These are phyloP conservation scores for Hibiscus tridactylites DNA, from an alignment of 345 rosid genomes.

Conservation along the genomic window DNA sequence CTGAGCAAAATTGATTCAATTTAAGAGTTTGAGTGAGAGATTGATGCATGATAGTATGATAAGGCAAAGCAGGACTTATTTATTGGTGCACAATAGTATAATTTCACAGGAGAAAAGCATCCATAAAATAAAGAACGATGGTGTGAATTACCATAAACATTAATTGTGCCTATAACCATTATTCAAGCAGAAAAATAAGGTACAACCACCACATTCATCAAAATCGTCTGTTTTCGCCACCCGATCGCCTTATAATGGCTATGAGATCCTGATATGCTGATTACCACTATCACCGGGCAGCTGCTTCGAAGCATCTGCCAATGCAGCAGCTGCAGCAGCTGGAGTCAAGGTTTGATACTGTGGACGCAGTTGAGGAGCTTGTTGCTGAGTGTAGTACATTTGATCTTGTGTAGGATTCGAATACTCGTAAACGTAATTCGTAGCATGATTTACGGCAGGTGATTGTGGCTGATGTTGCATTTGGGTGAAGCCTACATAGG, in stretches of 20 bases:
- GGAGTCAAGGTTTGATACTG: slow-evolving; percentile 61
- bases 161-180: background rate
- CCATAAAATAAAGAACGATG: background rate
- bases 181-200: background rate
- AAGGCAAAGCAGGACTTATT: too few relatives aligned
- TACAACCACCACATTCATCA: background rate
- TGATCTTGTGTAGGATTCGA: slow-evolving; percentile 37
- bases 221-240: background rate
- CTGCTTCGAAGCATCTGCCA: slow-evolving; percentile 54
- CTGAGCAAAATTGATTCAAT: too few relatives aligned
- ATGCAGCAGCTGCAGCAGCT: slow-evolving; percentile 35
- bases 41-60: too few relatives aligned
- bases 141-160: background rate
- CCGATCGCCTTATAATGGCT: slow-evolving; percentile 21
- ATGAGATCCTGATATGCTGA: slow-evolving; percentile 30
- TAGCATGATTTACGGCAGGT: slow-evolving; percentile 11
- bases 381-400: slow-evolving; percentile 42
- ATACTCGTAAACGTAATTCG: slow-evolving; percentile 38
- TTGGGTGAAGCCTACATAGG: slow-evolving; percentile 44
- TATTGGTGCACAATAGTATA: background rate
- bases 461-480: slow-evolving; percentile 34
- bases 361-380: slow-evolving; percentile 33
- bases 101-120: background rate
- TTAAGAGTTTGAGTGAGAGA: too few relatives aligned
- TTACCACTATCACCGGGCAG: slow-evolving; percentile 22